A percentile compares a stretch with the other conserved stretches of the same genome.
Evolutionary conservation across 2,329 filamentous ascomycete species (phyloP).

Genomic region (Xylaria hypoxylon): DNA sequence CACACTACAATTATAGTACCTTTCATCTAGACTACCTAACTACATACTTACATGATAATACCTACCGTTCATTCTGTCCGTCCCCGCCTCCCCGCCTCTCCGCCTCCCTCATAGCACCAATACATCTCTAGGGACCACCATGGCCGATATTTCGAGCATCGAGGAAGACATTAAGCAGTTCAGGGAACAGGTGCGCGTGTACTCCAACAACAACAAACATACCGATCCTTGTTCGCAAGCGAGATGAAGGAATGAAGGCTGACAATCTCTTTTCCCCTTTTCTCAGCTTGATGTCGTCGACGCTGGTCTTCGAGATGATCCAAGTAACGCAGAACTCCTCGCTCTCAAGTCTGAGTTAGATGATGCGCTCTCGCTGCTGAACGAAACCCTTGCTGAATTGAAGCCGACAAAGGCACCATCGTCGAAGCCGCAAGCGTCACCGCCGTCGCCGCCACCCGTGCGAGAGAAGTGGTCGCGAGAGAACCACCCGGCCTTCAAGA

Average conservation of each 20-base stretch:
- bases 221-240: no score
- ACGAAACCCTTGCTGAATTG: constrained; percentile 84
- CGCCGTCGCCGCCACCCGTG: constrained; percentile 63
- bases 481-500: constrained; percentile 82
- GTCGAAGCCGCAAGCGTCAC: constrained; percentile 54
- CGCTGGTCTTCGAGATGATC: constrained; percentile 80
- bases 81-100: not conserved
- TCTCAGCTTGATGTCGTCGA: constrained; percentile 85
- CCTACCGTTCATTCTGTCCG: no score
- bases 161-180: constrained; percentile 66
- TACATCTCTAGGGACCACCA: constrained; percentile 42
- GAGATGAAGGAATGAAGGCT: constrained; percentile 15
- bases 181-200: constrained; percentile 65
- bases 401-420: constrained; percentile 68
- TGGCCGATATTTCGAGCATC: constrained; percentile 59
- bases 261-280: not conserved
- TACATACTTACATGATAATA: no score
- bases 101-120: not conserved
- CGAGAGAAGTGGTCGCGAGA: constrained; percentile 83
- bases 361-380: constrained; percentile 81
- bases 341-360: constrained; percentile 84
- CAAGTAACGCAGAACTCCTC: constrained; percentile 81
- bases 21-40: no score
- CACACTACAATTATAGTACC: no score
- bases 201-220: no score